Evolutionary conservation across 1,284 basidiomycete genomes (phyloP).

Genomic region (Leccinum brunneo-olivaceum): DNA sequence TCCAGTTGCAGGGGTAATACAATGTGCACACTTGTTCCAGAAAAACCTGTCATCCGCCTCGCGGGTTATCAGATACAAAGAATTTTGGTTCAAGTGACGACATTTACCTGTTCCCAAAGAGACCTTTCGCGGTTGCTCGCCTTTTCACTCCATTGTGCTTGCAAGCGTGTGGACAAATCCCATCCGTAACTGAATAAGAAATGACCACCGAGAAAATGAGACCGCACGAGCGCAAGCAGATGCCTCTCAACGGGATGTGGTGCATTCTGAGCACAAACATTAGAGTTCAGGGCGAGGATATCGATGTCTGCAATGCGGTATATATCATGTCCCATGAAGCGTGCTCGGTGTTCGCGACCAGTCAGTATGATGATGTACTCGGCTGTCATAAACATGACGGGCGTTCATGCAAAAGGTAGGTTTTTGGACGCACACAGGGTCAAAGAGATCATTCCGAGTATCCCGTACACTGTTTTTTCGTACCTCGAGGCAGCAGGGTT

Average conservation of each 20-base stretch:
- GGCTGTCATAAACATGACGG: conserved; percentile 41
- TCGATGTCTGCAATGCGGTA: conserved; percentile 91
- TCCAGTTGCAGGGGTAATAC: background rate
- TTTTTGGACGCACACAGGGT: conserved; percentile 63
- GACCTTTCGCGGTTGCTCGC: conserved; percentile 48
- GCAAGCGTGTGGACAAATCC: conserved; percentile 86
- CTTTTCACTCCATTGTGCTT: conserved; percentile 67
- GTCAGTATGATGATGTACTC: conserved; percentile 93
- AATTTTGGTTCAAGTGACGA: conserved; percentile 9
- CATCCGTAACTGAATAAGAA: conserved; percentile 91
- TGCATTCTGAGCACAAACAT: conserved; percentile 56
- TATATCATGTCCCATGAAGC: conserved; percentile 79
- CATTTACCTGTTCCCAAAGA: conserved; percentile 67
- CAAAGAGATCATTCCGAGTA: conserved; percentile 81
- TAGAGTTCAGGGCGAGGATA: conserved; percentile 78
- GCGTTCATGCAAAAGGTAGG: conserved; percentile 2
- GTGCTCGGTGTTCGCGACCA: conserved; percentile 72
- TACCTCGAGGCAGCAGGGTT: conserved; percentile 52
- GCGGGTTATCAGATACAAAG: conserved; percentile 16
- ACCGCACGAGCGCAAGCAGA: conserved; percentile 79
- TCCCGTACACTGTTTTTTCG: conserved; percentile 69
- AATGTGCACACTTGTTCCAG: conserved; percentile 74
- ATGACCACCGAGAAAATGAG: conserved; percentile 74
- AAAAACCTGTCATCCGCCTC: conserved; percentile 95
- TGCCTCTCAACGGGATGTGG: conserved; percentile 86